A percentile compares a stretch with the other conserved stretches of the same genome.
Evolutionary conservation across 2,329 filamentous ascomycete species (phyloP).

Genomic region (Tolypocladium guangdongense): DNA sequence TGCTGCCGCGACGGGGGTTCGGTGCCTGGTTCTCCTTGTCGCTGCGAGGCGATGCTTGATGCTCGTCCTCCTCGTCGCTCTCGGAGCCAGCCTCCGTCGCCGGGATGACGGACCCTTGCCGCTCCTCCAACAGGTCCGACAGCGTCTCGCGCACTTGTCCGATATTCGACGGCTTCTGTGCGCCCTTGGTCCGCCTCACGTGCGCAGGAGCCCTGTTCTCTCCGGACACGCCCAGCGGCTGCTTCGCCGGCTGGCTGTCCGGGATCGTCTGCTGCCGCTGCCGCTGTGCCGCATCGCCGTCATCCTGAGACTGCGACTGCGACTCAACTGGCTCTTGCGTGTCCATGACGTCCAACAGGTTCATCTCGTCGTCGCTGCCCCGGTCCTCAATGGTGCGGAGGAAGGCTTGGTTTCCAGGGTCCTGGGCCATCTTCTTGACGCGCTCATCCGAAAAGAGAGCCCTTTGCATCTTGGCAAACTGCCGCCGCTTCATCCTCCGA

Average conservation of each 20-base stretch:
- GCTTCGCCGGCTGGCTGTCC: slow-evolving; percentile 38
- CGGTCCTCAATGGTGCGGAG: slow-evolving; percentile 80
- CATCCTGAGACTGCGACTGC: slow-evolving; percentile 20
- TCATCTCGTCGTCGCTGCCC: slow-evolving; percentile 63
- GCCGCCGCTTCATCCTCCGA: slow-evolving; percentile 69
- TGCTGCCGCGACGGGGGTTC: slow-evolving; percentile 23
- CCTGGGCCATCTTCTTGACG: slow-evolving; percentile 79
- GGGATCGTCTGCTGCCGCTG: slow-evolving; percentile 27
- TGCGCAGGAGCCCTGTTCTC: slow-evolving; percentile 46
- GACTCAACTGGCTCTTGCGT: slow-evolving; percentile 23
- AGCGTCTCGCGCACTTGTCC: slow-evolving; percentile 75
- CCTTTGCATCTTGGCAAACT: slow-evolving; percentile 87
- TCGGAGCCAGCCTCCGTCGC: slow-evolving; percentile 27
- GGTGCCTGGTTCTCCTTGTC: slow-evolving; percentile 41
- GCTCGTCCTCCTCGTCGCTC: slow-evolving; percentile 29
- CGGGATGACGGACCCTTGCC: slow-evolving; percentile 36
- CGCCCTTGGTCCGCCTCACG: slow-evolving; percentile 48
- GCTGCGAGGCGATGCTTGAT: slow-evolving; percentile 12
- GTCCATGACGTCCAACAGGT: slow-evolving; percentile 51
- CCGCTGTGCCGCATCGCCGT: slow-evolving; percentile 14
- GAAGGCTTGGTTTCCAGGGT: slow-evolving; percentile 84
- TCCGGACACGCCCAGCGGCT: slow-evolving; percentile 22
- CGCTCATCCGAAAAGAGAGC: slow-evolving; percentile 81
- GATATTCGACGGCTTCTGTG: slow-evolving; percentile 61
- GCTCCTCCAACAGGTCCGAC: slow-evolving; percentile 71